Conservation (phyloP, 2,329 filamentous ascomycete genomes). For the Claviceps cyperi region DNA sequence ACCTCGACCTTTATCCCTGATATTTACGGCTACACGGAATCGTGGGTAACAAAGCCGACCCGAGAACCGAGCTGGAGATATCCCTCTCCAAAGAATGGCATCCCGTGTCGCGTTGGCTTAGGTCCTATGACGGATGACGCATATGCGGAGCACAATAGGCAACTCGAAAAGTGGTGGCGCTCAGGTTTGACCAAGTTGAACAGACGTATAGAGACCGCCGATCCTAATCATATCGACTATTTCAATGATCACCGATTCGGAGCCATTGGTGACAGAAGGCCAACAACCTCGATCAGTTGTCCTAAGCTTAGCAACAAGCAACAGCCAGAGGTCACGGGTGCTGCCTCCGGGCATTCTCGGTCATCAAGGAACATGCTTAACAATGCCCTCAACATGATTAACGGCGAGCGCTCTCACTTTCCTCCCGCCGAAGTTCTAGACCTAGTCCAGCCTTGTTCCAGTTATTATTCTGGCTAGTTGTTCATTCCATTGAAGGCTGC, state of each 20-base stretch:
- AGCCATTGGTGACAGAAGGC: constrained; percentile 3
- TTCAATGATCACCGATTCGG: background rate
- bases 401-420: background rate
- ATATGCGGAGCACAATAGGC: constrained; percentile 4
- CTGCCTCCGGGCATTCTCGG: background rate
- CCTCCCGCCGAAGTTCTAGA: background rate
- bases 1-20: background rate
- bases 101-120: constrained; percentile 9
- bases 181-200: constrained; percentile 2
- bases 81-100: background rate
- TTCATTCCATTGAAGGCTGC: background rate
- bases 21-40: background rate
- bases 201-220: background rate
- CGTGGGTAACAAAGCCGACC: background rate
- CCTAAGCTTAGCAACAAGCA: background rate
- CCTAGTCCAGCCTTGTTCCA: background rate
- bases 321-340: background rate
- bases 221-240: background rate
- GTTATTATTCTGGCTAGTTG: background rate
- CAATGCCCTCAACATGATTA: background rate
- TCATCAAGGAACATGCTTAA: constrained; percentile 1
- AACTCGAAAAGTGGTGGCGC: constrained; percentile 6
- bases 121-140: constrained; percentile 12
- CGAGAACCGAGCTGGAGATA: constrained; percentile 1
- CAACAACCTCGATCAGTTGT: background rate